Base-by-base conservation (phyloP, 2,329 filamentous ascomycete genomes). In the Ophiosphaerella korrae region DNA sequence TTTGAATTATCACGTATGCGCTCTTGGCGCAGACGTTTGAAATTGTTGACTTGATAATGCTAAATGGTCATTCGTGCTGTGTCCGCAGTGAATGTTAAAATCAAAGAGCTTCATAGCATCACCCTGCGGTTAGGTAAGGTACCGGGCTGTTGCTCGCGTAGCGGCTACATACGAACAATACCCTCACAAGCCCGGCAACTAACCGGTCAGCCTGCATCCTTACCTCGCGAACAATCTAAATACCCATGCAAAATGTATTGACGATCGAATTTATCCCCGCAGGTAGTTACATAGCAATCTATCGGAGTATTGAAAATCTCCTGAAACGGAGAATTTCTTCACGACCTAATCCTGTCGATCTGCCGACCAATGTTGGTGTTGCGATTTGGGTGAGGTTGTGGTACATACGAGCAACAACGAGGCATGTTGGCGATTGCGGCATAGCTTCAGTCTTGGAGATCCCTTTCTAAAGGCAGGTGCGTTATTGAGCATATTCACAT, bases 271-370 rank as follows among this genome's bases (percentile, higher is more conserved):
- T 29, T 29, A 29, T 11, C 26, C 26, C 37, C 23, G 32, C 33
- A 35, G 11, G 21, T 35, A 14, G 26, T 23, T 36, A 38, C 41
- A 32, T 16, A n/a, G 42, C 48, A 58, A 53, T 60, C 7, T 57
- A 57, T 45, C 43, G 44, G 37, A 48, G 41, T 56, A 60, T 58
- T 52, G 50, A 37, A 54, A 52, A 48, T 44, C 26, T 48, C 50
- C 53, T 21, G 45, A 52, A 35, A 46, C 18, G 47, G 45, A 46
- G 50, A 48, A 52, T 39, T 42, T 41, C 18, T 26, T n/a, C 14
- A n/a, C 29, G 14, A 21, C 32, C 31, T 24, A 42, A 43, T 24
- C 31, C 37, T 52, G 44, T 33, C 9, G 24, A 45, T 47, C 50
- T 56, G 55, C 41, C 35, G 48, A 34, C 38, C 40, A 47, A 48